Base-by-base conservation (phyloP, 1,284 basidiomycete genomes). In the Pholiota adiposa region DNA sequence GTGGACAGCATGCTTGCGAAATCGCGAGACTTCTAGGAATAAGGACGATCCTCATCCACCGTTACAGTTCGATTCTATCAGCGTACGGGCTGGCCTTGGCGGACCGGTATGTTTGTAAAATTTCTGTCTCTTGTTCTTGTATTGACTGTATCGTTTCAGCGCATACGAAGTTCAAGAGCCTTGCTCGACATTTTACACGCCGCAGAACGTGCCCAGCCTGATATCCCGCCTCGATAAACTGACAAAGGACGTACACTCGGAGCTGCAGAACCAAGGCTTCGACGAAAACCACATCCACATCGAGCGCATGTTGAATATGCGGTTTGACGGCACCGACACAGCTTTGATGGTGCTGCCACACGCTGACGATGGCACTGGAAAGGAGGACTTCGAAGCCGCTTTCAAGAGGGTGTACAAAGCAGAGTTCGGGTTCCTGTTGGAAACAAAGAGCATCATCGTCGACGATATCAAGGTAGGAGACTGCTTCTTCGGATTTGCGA, bases 401-500 rank as follows among this genome's bases (percentile, higher is more conserved):
- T 98, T 98, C 79, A 87, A 85, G 71, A 75, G 83, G 51, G 81
- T 83, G 53, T 94, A 96, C 75, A 90, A 87, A 74, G 75, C 85
- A 19, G 92, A 96, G 74, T 99, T 98, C 70, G 97, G 96, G 1
- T 98, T 98, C 78, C 76, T 96, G 61, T 79, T 98, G 21, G 89
- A 93, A 61, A 86, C 83, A 44, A 92, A 92, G 69, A 79, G 78
- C 19, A 85, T 98, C 66, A 85, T 94, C 49, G 91, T 97, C 9
- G 96, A 97, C 72, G 96, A 98, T 76, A 80, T 98, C 75, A 94
- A 97, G 78, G 94, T 92, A 25, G 61, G 79, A 61, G 4, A 33
- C 51, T 44, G 19, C 27, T 14, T n/a, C 43, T 5, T 46, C 23
- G 3, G 3, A 16, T n/a, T 8, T 50, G 5, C 18, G 25, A 5